These are phyloP conservation scores for Lasiosphaeria ovina DNA, from an alignment of 495 filamentous ascomycete genomes.

Conservation along the genomic window DNA sequence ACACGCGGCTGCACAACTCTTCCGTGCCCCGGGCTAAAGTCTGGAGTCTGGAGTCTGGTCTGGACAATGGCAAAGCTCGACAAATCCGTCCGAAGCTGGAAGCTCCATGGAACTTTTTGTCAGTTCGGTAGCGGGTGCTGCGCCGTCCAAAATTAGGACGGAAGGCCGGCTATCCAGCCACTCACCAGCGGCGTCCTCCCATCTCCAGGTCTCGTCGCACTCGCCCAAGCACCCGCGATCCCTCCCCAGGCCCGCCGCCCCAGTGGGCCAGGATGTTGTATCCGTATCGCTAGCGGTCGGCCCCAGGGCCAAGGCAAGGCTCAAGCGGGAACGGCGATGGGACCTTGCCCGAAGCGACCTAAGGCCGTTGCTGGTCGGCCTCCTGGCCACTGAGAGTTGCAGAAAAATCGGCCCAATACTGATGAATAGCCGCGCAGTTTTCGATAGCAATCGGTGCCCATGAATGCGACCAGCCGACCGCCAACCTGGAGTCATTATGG, in stretches of 20 bases:
- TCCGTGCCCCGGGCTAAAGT: too few species aligned
- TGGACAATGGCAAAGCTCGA: too few species aligned
- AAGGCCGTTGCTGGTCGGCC: constrained; percentile 10
- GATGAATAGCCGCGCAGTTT: constrained; percentile 32
- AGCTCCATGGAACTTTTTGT: too few species aligned
- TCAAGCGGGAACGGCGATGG: constrained; percentile 10
- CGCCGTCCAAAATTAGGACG: constrained; percentile 1
- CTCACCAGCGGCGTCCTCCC: not conserved
- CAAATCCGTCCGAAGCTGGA: too few species aligned
- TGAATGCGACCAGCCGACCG: not conserved
- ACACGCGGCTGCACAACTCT: too few species aligned
- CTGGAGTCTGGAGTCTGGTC: too few species aligned
- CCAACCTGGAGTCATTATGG: too few species aligned
- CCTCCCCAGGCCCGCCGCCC: not conserved
- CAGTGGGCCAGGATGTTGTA: constrained; percentile 3
- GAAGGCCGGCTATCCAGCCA: constrained; percentile 15
- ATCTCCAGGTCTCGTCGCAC: not conserved
- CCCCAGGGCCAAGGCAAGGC: not conserved
- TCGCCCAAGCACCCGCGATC: constrained; percentile 6
- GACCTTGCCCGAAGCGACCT: constrained; percentile 15
- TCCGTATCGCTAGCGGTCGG: not conserved
- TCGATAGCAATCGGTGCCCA: constrained; percentile 2
- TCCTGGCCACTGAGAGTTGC: constrained; percentile 3
- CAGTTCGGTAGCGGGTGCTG: not conserved
- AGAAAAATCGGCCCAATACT: constrained; percentile 17